phyloP scores from a whole-genome alignment of 2,329 filamentous ascomycete genomes.

The Fusarium neocosmosporiellum region DNA sequence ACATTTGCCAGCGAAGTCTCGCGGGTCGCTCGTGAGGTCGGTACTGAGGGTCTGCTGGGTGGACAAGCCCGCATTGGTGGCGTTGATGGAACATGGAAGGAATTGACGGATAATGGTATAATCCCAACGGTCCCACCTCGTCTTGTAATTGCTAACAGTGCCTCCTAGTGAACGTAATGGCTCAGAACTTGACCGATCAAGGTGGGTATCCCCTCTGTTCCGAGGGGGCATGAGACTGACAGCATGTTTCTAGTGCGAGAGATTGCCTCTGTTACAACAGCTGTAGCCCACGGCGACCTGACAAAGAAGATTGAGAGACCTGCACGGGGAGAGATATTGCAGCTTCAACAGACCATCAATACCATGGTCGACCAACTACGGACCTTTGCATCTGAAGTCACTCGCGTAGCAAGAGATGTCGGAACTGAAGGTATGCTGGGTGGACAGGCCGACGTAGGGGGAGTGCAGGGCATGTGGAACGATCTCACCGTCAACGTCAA shows the following conservation, averaged over 20 bases:
- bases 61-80: slow-evolving; percentile 94
- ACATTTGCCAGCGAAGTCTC: slow-evolving; percentile 98
- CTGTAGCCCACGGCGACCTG: slow-evolving; percentile 83
- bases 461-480: slow-evolving; percentile 90
- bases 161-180: slow-evolving; percentile 79
- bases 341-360: slow-evolving; percentile 87
- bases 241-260: slow-evolving; percentile 70
- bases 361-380: slow-evolving; percentile 90
- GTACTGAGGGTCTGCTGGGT: slow-evolving; percentile 92
- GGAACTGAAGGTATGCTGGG: slow-evolving; percentile 86
- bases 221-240: slow-evolving; percentile 18
- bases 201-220: slow-evolving; percentile 50
- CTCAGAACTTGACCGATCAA: slow-evolving; percentile 84
- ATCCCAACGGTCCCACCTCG: background rate
- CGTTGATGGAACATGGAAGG: slow-evolving; percentile 97
- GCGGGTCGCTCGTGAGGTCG: slow-evolving; percentile 92
- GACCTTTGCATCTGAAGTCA: slow-evolving; percentile 87
- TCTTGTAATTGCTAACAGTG: slow-evolving; percentile 19
- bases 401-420: slow-evolving; percentile 84
- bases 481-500: slow-evolving; percentile 88
- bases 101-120: slow-evolving; percentile 86
- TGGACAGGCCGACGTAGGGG: slow-evolving; percentile 84
- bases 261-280: slow-evolving; percentile 86
- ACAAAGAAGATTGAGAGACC: slow-evolving; percentile 87
- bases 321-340: slow-evolving; percentile 83